Conservation (phyloP, 164 flowering plant genomes). For the Stephania cephalantha region DNA sequence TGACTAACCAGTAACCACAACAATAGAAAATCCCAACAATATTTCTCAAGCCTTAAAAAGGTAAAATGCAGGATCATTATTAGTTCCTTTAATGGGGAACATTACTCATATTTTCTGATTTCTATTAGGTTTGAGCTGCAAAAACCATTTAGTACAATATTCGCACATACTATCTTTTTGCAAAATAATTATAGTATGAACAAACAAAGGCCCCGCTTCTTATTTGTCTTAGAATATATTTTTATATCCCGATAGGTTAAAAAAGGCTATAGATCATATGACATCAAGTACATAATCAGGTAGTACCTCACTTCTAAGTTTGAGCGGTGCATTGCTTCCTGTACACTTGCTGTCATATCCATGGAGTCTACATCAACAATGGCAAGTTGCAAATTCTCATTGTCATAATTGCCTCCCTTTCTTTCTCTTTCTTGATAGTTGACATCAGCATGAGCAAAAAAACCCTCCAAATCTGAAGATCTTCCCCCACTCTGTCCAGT, state of each 20-base stretch:
- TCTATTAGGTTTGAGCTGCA: too few species aligned
- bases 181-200: too few species aligned
- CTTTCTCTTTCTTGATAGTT: constrained; percentile 46
- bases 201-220: not conserved
- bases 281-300: constrained; percentile 28
- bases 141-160: too few species aligned
- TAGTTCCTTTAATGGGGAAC: too few species aligned
- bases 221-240: not conserved
- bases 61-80: too few species aligned
- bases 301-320: constrained; percentile 90
- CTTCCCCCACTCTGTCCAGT: constrained; percentile 48
- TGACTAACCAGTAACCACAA: too few species aligned
- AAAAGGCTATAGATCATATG: constrained; percentile 2
- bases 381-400: constrained; percentile 23
- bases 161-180: too few species aligned
- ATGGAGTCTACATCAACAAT: constrained; percentile 58
- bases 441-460: constrained; percentile 71
- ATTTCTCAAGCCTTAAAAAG: too few species aligned
- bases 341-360: constrained; percentile 95
- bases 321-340: constrained; percentile 94
- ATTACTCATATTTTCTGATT: too few species aligned
- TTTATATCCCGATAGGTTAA: not conserved
- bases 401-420: constrained; percentile 32
- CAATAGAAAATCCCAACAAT: too few species aligned
- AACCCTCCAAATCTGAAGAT: constrained; percentile 55